phyloP scores from a whole-genome alignment of 164 flowering plant genomes.

The Aristolochia californica region DNA sequence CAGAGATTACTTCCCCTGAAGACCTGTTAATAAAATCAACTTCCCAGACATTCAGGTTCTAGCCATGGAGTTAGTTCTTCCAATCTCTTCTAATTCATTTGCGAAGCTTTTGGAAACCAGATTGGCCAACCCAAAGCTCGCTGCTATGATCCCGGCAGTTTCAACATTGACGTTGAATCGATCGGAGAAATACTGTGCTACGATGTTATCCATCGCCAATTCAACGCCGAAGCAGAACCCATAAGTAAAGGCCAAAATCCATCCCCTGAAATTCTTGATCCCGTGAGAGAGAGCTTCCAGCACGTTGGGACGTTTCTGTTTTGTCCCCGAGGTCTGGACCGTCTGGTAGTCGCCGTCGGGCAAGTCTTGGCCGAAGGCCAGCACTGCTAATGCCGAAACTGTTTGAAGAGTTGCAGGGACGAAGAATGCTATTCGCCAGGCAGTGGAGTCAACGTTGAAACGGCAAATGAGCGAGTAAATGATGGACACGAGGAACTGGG shows the following conservation, averaged over 20 bases:
- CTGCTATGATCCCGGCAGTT: conserved; percentile 75
- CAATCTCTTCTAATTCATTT: neutral
- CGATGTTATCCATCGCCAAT: conserved; percentile 68
- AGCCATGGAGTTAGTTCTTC: neutral
- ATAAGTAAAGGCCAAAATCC: conserved; percentile 70
- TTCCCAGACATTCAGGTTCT: neutral
- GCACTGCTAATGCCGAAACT: conserved; percentile 36
- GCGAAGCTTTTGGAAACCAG: conserved; percentile 35
- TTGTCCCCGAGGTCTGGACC: conserved; percentile 47
- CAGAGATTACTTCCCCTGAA: conserved; percentile 63
- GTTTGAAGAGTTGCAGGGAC: conserved; percentile 65
- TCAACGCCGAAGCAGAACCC: conserved; percentile 88
- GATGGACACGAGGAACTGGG: conserved; percentile 79
- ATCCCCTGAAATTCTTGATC: conserved; percentile 67
- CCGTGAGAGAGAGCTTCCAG: conserved; percentile 40
- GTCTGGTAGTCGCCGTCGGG: conserved; percentile 58
- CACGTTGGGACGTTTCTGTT: conserved; percentile 37
- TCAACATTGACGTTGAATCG: conserved; percentile 59
- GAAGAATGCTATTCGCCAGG: conserved; percentile 80
- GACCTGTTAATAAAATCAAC: conserved; percentile 25
- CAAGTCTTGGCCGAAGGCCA: conserved; percentile 62
- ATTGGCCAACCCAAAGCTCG: conserved; percentile 72
- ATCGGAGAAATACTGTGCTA: conserved; percentile 76
- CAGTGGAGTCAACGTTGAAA: conserved; percentile 41
- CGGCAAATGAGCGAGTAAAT: conserved; percentile 33